Base-by-base conservation (phyloP, 164 flowering plant species). In the Magnolia officinalis region DNA sequence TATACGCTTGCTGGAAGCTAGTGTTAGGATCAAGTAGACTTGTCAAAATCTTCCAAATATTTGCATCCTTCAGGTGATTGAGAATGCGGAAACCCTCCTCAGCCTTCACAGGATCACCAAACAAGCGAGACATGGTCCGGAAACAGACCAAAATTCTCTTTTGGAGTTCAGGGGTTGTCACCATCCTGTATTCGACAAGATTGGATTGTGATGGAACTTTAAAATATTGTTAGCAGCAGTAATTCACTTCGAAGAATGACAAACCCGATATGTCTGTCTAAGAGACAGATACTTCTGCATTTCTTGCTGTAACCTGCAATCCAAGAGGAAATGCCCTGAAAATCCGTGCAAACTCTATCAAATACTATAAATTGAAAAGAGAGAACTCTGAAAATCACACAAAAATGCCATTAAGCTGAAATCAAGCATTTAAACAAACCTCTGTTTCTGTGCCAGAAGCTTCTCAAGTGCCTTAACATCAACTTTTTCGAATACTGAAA, bases 251-350 rank as follows among this genome's bases (percentile, higher is more conserved):
- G 26, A 65, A 51, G 29, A 63, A 67, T 52, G 74, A 59, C 84
- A 75, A 82, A 96, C 99, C 99, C 92, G 92, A 79, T 85, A 76
- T 82, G 79, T 84, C 83, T 89, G 91, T 85, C 89, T 90, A 63
- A 94, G 87, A 70, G 98, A 87, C 69, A 96, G 84, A 85, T 92
- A 96, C 80, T 81, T 90, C 88, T 87, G 94, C 98, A 96, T 88
- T 85, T 96, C 99, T 81, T 87, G 97, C 77, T 92, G 99, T 81
- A 96, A 89, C 92, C 99, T 96, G 89, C 86, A 88, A 86, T 84
- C 73, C 76, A 84, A 86, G 80, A 80, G 77, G 80, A 79, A 82
- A 86, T 74, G 59, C 78, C 85, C 83, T 83, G 85, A 84, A 85
- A 81, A 79, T 85, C 76, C 78, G 83, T 75, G 71, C 77, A 80